Conservation (phyloP, 73 alveolate species). For the Urostyla sp. region DNA sequence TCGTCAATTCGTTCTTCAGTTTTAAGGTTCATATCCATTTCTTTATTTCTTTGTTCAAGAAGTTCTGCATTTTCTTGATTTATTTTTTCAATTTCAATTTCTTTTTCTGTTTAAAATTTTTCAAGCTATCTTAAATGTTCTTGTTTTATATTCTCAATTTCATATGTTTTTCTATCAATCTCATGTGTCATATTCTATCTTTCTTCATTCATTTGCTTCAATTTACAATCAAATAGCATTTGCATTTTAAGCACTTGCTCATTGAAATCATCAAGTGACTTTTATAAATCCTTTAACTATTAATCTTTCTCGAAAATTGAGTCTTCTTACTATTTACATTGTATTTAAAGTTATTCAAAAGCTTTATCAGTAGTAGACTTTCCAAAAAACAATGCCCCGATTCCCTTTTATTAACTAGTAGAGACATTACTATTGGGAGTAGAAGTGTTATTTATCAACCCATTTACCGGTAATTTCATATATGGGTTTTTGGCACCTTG, state of each 20-base stretch:
- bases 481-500: too few species aligned
- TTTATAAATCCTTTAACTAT: neutral
- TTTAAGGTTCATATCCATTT: constrained; percentile 29
- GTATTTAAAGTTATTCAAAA: neutral
- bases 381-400: too few species aligned
- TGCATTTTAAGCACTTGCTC: neutral
- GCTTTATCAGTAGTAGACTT: too few species aligned
- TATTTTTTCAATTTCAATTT: neutral
- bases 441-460: neutral
- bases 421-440: too few species aligned
- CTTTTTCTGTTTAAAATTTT: neutral
- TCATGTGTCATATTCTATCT: constrained; percentile 17
- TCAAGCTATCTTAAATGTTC: neutral
- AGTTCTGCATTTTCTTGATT: constrained; percentile 6
- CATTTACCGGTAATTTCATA: too few species aligned
- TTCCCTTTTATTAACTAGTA: too few species aligned
- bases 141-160: neutral
- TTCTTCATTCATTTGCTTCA: neutral
- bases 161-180: neutral
- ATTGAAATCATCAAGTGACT: neutral
- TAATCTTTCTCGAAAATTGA: neutral
- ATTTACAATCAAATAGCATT: neutral
- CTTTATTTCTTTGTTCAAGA: neutral
- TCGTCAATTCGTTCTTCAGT: constrained; percentile 36
- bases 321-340: neutral